A percentile compares a stretch with the other conserved stretches of the same genome.
Evolutionary conservation across 169 alveolate genomes (phyloP).

Genomic region (Eimeria maxima): DNA sequence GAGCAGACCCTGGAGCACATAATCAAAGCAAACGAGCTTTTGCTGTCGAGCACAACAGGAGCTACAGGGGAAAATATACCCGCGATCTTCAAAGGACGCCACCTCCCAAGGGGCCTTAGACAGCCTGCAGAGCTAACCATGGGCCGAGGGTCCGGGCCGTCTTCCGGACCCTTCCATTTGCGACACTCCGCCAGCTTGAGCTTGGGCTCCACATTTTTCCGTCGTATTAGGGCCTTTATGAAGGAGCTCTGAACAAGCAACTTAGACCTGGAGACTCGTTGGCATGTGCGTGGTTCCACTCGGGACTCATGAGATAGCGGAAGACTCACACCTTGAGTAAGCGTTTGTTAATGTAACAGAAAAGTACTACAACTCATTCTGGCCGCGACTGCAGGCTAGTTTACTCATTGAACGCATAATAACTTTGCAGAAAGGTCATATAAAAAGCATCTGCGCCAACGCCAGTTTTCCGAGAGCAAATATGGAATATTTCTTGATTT

Average conservation of each 20-base stretch:
- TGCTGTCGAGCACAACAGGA: not conserved
- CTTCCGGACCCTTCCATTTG: slow-evolving; percentile 56
- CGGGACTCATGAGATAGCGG: not conserved
- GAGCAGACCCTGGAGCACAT: slow-evolving; percentile 75
- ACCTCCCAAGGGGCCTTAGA: not conserved
- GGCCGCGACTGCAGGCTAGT: not conserved
- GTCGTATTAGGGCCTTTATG: slow-evolving; percentile 46
- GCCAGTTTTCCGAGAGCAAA: not conserved
- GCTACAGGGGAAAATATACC: not conserved
- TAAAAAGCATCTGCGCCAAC: not conserved
- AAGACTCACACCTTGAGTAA: not conserved
- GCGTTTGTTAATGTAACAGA: not conserved
- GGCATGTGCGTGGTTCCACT: not conserved
- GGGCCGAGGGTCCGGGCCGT: slow-evolving; percentile 69
- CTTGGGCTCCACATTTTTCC: slow-evolving; percentile 66
- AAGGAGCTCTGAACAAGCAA: slow-evolving; percentile 75
- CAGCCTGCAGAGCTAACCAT: slow-evolving; percentile 24
- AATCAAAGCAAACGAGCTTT: not conserved
- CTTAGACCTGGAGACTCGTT: not conserved
- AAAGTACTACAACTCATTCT: not conserved
- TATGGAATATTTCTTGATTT: not conserved
- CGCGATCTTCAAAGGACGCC: no score
- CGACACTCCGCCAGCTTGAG: slow-evolving; percentile 66
- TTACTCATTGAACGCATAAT: not conserved
- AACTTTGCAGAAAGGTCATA: not conserved